Conservation (phyloP, 2,329 filamentous ascomycete genomes). For the Cadophora sp. region DNA sequence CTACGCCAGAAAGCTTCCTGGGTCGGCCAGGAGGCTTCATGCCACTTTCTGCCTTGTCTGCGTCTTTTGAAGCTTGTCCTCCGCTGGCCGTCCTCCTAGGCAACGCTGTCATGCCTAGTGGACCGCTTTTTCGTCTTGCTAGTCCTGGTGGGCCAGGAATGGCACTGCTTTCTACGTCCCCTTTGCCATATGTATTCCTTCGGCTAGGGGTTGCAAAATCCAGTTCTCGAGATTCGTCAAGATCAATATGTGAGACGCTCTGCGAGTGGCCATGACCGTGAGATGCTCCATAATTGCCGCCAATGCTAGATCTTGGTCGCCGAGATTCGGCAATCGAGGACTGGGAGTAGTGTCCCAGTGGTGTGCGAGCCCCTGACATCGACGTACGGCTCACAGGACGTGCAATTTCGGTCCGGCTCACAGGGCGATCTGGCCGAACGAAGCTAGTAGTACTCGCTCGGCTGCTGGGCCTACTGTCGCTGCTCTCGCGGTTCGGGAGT, state of each 20-base stretch:
- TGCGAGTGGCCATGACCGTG: slow-evolving; percentile 45
- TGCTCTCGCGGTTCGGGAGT: slow-evolving; percentile 57
- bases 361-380: slow-evolving; percentile 43
- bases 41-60: slow-evolving; percentile 32
- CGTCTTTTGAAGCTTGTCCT: slow-evolving; percentile 37
- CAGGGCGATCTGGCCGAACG: slow-evolving; percentile 41
- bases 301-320: slow-evolving; percentile 43
- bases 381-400: slow-evolving; percentile 43
- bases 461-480: slow-evolving; percentile 41
- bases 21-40: slow-evolving; percentile 43
- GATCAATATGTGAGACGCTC: slow-evolving; percentile 43
- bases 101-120: slow-evolving; percentile 41
- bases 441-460: slow-evolving; percentile 41
- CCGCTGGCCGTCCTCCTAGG: slow-evolving; percentile 41
- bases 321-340: slow-evolving; percentile 41
- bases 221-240: slow-evolving; percentile 39
- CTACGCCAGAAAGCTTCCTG: slow-evolving; percentile 58
- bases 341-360: slow-evolving; percentile 44
- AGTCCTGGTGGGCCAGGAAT: slow-evolving; percentile 54
- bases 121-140: slow-evolving; percentile 58
- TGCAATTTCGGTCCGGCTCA: slow-evolving; percentile 40
- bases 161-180: slow-evolving; percentile 50
- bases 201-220: slow-evolving; percentile 52
- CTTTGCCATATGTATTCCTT: slow-evolving; percentile 51
- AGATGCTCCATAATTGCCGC: slow-evolving; percentile 39